Evolutionary conservation across 2,329 filamentous ascomycete genomes (phyloP).

Genomic region (Fusarium sp.): DNA sequence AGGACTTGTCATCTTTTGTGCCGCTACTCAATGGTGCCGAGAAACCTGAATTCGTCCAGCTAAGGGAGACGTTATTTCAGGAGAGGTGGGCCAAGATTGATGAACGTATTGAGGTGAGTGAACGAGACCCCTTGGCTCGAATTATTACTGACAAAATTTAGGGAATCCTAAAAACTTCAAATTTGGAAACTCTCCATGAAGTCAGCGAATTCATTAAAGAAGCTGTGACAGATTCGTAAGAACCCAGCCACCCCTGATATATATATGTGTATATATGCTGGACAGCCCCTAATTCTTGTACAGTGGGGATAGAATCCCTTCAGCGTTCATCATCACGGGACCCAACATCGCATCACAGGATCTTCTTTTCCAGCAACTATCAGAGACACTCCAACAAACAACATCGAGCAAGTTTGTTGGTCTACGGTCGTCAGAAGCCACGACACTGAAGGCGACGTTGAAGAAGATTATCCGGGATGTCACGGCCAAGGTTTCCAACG

Average conservation of each 20-base stretch:
- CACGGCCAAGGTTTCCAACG: constrained; percentile 62
- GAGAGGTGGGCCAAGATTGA: constrained; percentile 75
- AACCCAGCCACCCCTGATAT: constrained; percentile 11
- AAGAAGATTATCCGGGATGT: constrained; percentile 80
- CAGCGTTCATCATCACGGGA: constrained; percentile 81
- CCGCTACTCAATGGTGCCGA: constrained; percentile 69
- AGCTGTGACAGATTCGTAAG: constrained; percentile 52
- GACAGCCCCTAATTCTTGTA: constrained; percentile 34
- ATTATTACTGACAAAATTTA: constrained; percentile 51
- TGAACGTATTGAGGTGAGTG: constrained; percentile 66
- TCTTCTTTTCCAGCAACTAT: constrained; percentile 78
- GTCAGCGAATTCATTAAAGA: constrained; percentile 69
- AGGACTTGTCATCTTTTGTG: constrained; percentile 58
- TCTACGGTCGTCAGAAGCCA: constrained; percentile 77
- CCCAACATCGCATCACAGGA: constrained; percentile 83
- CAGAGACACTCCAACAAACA: constrained; percentile 64
- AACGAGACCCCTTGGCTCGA: constrained; percentile 8
- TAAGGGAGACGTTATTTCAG: constrained; percentile 72
- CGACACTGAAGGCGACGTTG: constrained; percentile 78
- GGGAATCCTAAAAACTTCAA: constrained; percentile 70
- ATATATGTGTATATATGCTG: neutral
- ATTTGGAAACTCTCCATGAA: constrained; percentile 70
- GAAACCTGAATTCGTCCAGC: constrained; percentile 59
- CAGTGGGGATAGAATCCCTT: constrained; percentile 68
- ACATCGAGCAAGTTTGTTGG: constrained; percentile 71